Base-by-base conservation (phyloP, 805 yeast species). In the Clavispora fructus region DNA sequence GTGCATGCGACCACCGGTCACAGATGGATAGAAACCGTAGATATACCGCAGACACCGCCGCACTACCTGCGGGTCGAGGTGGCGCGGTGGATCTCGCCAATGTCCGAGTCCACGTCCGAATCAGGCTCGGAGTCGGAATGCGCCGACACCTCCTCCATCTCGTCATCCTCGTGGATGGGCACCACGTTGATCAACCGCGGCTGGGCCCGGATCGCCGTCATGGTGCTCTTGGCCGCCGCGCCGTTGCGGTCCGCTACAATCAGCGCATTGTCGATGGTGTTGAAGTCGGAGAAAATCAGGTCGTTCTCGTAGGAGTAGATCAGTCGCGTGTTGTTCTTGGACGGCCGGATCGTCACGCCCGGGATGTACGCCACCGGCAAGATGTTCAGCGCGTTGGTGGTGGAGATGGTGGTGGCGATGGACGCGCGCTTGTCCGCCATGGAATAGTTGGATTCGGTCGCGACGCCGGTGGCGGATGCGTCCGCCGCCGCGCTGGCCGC, bases 361-460 rank as follows among this genome's bases (percentile, higher is more conserved):
- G 97, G 98, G 49, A 91, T 87, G 61, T 90, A 91, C 2, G 96
- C 96, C 47, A 92, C 85, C 16, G 96, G 96, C 50, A 91, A 77
- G 52, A 91, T 82, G 63, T 91, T 90, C 12, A 95, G 86, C 4
- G 95, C 95, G 56, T 85, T 80, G 10, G 94, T 83, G 41, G 83
- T 73, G 33, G 74, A 68, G 12, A 83, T 78, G 7, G 90, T 78
- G 28, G 86, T 78, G 8, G 91, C 85, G 56, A 67, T 66, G 12
- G 74, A 69, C 49, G 66, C 60, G 42, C 75, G 59, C 37, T 33
- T 33, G 13, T 23, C 25, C 13, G 37, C 37, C 25, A 11, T 14
- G 11, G 19, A 33, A 51, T 46, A 40, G 25, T 27, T 11, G 23
- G n/a, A 8, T 9, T 13, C 35, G 13, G 28, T 14, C 12, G 32